These are phyloP conservation scores for Choanephora cucurbitarum DNA, from an alignment of 371 early-diverging fungal genomes.

Conservation along the genomic window DNA sequence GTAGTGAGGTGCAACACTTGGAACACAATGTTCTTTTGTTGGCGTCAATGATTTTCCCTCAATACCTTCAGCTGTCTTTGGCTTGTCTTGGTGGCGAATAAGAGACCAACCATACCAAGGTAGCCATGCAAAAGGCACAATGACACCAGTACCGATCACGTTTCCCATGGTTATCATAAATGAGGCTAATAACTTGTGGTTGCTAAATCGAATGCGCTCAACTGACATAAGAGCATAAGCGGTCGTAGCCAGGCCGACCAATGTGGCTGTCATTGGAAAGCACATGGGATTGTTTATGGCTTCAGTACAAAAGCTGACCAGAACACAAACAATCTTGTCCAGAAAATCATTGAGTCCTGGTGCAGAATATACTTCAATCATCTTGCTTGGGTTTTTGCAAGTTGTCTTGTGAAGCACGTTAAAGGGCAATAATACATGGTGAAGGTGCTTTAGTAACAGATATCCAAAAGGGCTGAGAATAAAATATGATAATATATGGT, in stretches of 20 bases:
- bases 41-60: too few species aligned
- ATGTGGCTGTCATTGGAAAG: constrained; percentile 15
- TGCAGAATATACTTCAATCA: constrained; percentile 15
- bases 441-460: constrained; percentile 10
- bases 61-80: neutral
- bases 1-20: neutral
- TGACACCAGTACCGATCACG: constrained; percentile 18
- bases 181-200: neutral
- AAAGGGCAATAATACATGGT: constrained; percentile 15
- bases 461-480: constrained; percentile 9
- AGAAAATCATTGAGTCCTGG: constrained; percentile 5
- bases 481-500: constrained; percentile 12
- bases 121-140: constrained; percentile 17
- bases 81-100: neutral
- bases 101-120: constrained; percentile 15
- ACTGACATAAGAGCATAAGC: constrained; percentile 24
- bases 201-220: constrained; percentile 9
- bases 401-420: constrained; percentile 6
- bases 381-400: constrained; percentile 5
- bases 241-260: constrained; percentile 20
- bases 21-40: neutral
- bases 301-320: constrained; percentile 15
- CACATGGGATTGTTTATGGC: constrained; percentile 16
- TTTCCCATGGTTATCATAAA: constrained; percentile 18
- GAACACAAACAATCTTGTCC: constrained; percentile 15